Base-by-base conservation (phyloP, 1,284 basidiomycete species). In the Ceratobasidium theobromae region DNA sequence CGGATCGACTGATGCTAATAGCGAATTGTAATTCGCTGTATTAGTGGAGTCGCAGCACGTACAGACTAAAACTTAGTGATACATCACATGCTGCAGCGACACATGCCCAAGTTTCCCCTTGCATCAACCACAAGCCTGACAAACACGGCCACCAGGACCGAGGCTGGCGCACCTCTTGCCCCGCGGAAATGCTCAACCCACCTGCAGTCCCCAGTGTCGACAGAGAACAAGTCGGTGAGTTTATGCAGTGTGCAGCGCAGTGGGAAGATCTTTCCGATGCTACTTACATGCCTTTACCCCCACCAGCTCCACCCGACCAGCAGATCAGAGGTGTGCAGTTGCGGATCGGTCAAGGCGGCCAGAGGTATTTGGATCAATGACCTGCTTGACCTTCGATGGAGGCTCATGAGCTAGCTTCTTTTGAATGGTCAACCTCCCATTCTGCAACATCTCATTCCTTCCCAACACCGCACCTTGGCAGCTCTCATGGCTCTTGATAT, bases 331-430 rank as follows among this genome's bases (percentile, higher is more conserved):
- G 51, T 40, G 38, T 92, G 68, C 88, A 94, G 66, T 73, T 89
- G 53, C 87, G 94, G 9, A 75, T 83, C 66, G 93, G 92, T 5
- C 89, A 93, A 68, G 91, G 90, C 48, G 93, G 95, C 2, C 83
- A 91, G 30, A 75, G 87, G n/a, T 78, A 86, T 69, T 72, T 97
- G 5, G 95, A 97, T 76, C 84, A 94, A 49, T 83, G 88, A 12
- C 65, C 62, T n/a, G 65, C 48, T 25, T 51, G 49, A 33, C 60
- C 41, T 40, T 53, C 49, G 33, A 65, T 65, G 23, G 49, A 65
- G 18, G 60, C 41, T 27, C 53, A 53, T 33, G 49, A 53, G 49
- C n/a, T n/a, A n/a, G n/a, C 60, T 65, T 14, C 21, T 53, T 18
- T 18, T 40, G 18, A 48, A 51, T 28, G 60, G 53, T 16, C 60